A percentile compares a stretch with the other conserved stretches of the same genome.
phyloP scores from a whole-genome alignment of 371 early-diverging fungal species.

The Apophysomyces variabilis region DNA sequence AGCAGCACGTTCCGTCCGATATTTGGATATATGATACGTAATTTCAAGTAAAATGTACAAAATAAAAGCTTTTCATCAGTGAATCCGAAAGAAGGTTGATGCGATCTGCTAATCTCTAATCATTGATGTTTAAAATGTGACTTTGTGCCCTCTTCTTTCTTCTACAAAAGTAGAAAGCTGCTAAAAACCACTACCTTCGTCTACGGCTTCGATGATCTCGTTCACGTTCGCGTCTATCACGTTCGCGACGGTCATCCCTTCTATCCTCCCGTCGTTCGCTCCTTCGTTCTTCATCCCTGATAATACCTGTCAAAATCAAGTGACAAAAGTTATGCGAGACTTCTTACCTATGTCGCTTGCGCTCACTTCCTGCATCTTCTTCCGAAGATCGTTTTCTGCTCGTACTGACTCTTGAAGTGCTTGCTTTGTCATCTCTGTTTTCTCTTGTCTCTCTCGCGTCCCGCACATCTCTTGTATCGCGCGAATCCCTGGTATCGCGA shows the following conservation, averaged over 20 bases:
- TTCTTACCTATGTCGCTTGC: constrained; percentile 22
- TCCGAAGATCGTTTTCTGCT: constrained; percentile 16
- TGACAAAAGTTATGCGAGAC: background rate
- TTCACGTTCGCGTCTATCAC: constrained; percentile 27
- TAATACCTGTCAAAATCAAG: background rate
- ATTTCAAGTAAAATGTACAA: too few species aligned
- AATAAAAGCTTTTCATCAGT: too few species aligned
- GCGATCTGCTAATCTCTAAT: too few species aligned
- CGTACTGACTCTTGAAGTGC: constrained; percentile 5
- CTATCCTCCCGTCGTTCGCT: constrained; percentile 33
- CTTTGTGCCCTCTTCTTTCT: too few species aligned
- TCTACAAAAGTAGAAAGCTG: too few species aligned
- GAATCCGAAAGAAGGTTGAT: too few species aligned
- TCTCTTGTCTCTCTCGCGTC: constrained; percentile 3
- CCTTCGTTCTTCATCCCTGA: constrained; percentile 30
- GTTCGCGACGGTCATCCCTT: constrained; percentile 15
- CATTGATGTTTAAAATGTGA: too few species aligned
- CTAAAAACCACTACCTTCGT: constrained; percentile 2
- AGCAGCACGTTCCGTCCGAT: too few species aligned
- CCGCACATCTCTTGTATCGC: background rate
- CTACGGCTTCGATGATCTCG: constrained; percentile 19
- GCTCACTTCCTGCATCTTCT: constrained; percentile 19
- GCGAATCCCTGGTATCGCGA: background rate
- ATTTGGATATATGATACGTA: too few species aligned
- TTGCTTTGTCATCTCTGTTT: constrained; percentile 13